phyloP scores from a whole-genome alignment of 306 rosid genomes.

The Urtica urens region DNA sequence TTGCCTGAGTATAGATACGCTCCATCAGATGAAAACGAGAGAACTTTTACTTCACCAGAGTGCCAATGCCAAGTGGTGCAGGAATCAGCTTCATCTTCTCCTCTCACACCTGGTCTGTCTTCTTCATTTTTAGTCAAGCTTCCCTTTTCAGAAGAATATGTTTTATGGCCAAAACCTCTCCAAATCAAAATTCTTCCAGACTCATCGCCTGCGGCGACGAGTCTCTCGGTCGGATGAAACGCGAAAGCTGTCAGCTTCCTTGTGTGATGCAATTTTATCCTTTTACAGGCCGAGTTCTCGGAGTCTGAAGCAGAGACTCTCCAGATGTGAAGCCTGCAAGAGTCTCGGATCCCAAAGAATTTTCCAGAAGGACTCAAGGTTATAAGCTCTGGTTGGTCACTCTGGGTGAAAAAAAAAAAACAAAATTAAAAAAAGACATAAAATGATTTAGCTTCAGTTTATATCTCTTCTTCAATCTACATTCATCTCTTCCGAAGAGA shows the following conservation, averaged over 20 bases:
- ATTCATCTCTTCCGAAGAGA: no score
- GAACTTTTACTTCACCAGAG: constrained; percentile 42
- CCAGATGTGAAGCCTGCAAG: constrained; percentile 71
- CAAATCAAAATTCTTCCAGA: constrained; percentile 79
- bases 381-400: constrained; percentile 43
- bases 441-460: no score
- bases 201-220: constrained; percentile 82
- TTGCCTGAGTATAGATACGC: constrained; percentile 79
- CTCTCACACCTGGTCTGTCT: constrained; percentile 69
- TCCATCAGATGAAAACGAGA: constrained; percentile 80
- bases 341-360: constrained; percentile 52
- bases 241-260: constrained; percentile 47
- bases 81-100: constrained; percentile 72
- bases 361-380: constrained; percentile 55
- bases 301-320: constrained; percentile 39
- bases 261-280: constrained; percentile 73
- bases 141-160: no score
- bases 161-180: constrained; percentile 80
- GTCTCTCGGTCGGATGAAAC: constrained; percentile 70
- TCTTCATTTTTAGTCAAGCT: constrained; percentile 25
- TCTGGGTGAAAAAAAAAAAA: no score
- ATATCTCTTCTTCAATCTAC: no score
- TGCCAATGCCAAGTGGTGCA: constrained; percentile 96
- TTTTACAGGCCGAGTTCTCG: constrained; percentile 30
- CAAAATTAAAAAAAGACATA: no score